Evolutionary conservation across 768 basidiomycete species (phyloP).

Genomic region (Suillus spraguei): DNA sequence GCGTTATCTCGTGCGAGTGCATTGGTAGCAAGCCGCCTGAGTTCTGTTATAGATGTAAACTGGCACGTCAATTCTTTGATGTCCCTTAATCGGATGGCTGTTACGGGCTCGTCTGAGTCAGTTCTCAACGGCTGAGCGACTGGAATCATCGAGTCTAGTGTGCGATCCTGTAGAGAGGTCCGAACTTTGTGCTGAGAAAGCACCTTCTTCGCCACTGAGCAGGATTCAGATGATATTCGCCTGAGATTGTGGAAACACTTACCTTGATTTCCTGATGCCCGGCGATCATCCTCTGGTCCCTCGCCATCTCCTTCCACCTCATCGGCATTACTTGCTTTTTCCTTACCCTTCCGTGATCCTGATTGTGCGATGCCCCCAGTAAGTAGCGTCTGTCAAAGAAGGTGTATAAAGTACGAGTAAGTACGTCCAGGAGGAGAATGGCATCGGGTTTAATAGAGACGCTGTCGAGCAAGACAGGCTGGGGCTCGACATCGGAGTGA

Average conservation of each 20-base stretch:
- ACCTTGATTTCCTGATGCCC: constrained; percentile 30
- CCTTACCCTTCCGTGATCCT: constrained; percentile 19
- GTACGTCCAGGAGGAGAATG: too few relatives aligned
- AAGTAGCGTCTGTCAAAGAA: constrained; percentile 51
- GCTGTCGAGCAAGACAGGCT: too few relatives aligned
- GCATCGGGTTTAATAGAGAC: too few relatives aligned
- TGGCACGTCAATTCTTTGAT: constrained; percentile 78
- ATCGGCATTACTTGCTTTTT: constrained; percentile 43
- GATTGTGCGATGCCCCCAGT: constrained; percentile 50
- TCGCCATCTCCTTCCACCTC: constrained; percentile 32
- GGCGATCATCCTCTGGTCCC: constrained; percentile 30
- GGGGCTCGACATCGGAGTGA: too few relatives aligned
- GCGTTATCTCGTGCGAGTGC: too few relatives aligned
- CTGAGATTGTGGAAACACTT: constrained; percentile 9
- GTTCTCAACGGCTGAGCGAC: constrained; percentile 56
- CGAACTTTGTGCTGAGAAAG: constrained; percentile 81
- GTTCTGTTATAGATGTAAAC: constrained; percentile 69
- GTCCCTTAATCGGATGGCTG: constrained; percentile 41
- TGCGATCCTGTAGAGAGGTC: constrained; percentile 84
- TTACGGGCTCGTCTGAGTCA: constrained; percentile 25
- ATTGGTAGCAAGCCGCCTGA: constrained; percentile 62
- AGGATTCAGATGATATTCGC: background rate
- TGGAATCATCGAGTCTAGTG: constrained; percentile 94
- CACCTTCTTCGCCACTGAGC: constrained; percentile 43
- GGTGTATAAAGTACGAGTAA: constrained; percentile 8